phyloP scores from a whole-genome alignment of 2,329 filamentous ascomycete genomes.

The Fusarium haematococcum region DNA sequence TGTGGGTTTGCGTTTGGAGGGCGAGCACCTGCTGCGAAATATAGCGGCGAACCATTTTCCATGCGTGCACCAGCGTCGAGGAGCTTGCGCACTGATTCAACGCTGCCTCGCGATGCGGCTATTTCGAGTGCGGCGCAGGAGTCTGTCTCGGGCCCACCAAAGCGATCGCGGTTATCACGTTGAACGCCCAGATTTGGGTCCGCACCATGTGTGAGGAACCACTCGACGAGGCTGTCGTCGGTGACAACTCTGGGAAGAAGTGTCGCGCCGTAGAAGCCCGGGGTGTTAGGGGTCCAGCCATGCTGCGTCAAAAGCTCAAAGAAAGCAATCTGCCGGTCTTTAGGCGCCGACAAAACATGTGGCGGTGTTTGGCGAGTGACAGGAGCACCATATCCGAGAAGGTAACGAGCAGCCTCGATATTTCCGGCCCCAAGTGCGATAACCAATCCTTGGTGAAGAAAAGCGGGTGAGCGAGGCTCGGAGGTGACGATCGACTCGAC shows the following conservation, averaged over 20 bases:
- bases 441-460: slow-evolving; percentile 22
- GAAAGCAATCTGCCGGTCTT: background rate
- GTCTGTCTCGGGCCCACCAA: slow-evolving; percentile 17
- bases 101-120: slow-evolving; percentile 11
- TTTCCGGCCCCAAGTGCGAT: slow-evolving; percentile 19
- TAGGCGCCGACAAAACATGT: slow-evolving; percentile 12
- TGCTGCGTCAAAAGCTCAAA: slow-evolving; percentile 23
- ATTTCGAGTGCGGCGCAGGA: slow-evolving; percentile 28
- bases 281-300: slow-evolving; percentile 30
- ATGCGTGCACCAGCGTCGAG: slow-evolving; percentile 27
- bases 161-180: slow-evolving; percentile 12
- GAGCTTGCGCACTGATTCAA: slow-evolving; percentile 20
- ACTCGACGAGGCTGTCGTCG: slow-evolving; percentile 19
- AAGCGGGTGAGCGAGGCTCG: slow-evolving; percentile 7
- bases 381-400: slow-evolving; percentile 26
- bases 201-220: slow-evolving; percentile 37
- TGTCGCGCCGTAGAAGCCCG: slow-evolving; percentile 23
- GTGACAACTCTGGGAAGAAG: slow-evolving; percentile 21
- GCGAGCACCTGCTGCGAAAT: slow-evolving; percentile 23
- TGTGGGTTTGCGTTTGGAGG: slow-evolving; percentile 7
- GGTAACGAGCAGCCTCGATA: slow-evolving; percentile 3
- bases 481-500: slow-evolving; percentile 17
- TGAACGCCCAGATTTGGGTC: slow-evolving; percentile 34
- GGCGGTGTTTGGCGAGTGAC: slow-evolving; percentile 16
- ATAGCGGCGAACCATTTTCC: slow-evolving; percentile 27